Base-by-base conservation (phyloP, 1,284 basidiomycete species). In the Cronartium quercuum region DNA sequence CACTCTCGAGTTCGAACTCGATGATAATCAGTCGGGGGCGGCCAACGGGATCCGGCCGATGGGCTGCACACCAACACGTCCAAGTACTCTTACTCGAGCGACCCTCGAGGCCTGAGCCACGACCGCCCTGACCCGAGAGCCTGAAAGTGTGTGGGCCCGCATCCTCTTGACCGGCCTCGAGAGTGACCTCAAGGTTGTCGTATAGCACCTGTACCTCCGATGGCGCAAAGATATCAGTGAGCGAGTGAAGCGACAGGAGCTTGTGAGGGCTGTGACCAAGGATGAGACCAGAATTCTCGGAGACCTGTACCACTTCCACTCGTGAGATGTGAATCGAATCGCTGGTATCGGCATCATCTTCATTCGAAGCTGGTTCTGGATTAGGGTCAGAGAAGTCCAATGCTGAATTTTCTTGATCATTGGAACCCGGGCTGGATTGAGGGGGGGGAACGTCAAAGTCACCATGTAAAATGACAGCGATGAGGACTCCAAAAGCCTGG, bases 41-140 rank as follows among this genome's bases (percentile, higher is more conserved):
- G 76, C 57, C 81, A 51, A 79, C 78, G 77, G 34, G 76, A 64
- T 79, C 58, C 78, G 87, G 87, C 10, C 89, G 85, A 81, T 93
- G 91, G 0, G 89, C 86, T 0, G 90, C 91, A 78, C 90, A 91
- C 90, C 91, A 93, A 78, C 90, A 91, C 0, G 87, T 88, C 91
- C 91, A 94, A n/a, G 84, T 82, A 18, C 84, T 77, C 89, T 88
- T 0, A 87, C 87, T 34, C 85, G 85, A 76, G 67, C 75, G 76
- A 66, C 76, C 77, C 76, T 77, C 77, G 61, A 58, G 44, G 65
- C 77, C 78, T 0, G 77, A 74, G 12, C 79, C 79, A 0, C 79
- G 77, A 2, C 76, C 47, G 15, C 80, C 80, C 4, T 68, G 41
- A 0, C 80, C 79, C 7, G 77, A 75, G 21, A 80, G 71, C 29